Evolutionary conservation across 1,139 yeast genomes (phyloP).

Genomic region (Taphrina betulina): DNA sequence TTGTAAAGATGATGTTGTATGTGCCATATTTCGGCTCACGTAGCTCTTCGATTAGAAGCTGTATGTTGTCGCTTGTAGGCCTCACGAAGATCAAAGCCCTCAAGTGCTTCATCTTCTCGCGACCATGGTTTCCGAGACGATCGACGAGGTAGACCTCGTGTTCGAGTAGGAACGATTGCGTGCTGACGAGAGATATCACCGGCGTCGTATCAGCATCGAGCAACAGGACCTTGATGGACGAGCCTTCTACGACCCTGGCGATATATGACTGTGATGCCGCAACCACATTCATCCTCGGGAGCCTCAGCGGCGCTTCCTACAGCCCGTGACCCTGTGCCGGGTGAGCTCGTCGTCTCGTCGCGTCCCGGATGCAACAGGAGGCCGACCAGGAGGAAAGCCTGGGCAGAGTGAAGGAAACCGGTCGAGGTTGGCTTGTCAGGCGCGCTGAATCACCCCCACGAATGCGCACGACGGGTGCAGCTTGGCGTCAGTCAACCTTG

Average conservation of each 20-base stretch:
- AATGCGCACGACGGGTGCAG: no score
- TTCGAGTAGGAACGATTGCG: constrained; percentile 79
- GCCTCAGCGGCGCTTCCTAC: no score
- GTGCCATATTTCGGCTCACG: constrained; percentile 72
- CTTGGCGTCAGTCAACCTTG: no score
- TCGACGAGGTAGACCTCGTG: constrained; percentile 82
- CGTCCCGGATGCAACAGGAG: no score
- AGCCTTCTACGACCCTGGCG: constrained; percentile 47
- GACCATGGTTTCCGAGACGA: constrained; percentile 58
- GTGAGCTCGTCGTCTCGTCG: no score
- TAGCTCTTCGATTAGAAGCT: constrained; percentile 62
- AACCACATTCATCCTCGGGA: constrained; percentile 62
- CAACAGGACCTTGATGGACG: constrained; percentile 64
- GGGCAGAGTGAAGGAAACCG: no score
- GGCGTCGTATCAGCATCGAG: constrained; percentile 79
- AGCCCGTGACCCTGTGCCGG: no score
- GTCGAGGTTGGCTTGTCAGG: no score
- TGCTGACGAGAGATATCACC: constrained; percentile 77
- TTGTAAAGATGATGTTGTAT: constrained; percentile 74
- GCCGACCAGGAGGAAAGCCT: no score
- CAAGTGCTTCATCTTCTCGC: constrained; percentile 78
- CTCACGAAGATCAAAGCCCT: constrained; percentile 77
- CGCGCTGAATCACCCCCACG: no score
- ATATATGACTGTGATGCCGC: constrained; percentile 55
- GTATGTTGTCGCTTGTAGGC: constrained; percentile 68